A percentile compares a stretch with the other conserved stretches of the same genome.
These are phyloP conservation scores for Solanum hybrid DNA, from an alignment of 305 asterid species.

Conservation along the genomic window DNA sequence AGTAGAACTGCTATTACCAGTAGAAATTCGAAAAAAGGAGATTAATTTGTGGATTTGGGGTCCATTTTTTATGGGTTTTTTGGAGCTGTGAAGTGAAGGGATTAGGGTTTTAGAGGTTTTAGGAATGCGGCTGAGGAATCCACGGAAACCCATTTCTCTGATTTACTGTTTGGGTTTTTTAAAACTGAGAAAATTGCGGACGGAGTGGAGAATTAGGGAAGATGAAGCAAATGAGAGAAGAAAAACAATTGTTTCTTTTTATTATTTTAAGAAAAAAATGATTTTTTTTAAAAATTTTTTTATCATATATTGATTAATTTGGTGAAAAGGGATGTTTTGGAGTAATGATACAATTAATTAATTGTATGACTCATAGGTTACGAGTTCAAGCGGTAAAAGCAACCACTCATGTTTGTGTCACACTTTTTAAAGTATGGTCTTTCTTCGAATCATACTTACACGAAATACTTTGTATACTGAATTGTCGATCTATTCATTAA, in stretches of 20 bases:
- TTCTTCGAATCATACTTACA: neutral
- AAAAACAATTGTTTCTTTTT: neutral
- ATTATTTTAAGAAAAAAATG: neutral
- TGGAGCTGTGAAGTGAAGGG: neutral
- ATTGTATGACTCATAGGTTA: too few species aligned
- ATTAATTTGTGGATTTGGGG: neutral
- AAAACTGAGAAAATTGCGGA: neutral
- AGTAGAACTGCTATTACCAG: neutral
- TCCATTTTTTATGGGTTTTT: neutral
- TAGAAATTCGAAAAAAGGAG: neutral
- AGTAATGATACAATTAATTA: neutral
- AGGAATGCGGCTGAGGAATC: neutral
- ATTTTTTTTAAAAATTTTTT: too few species aligned
- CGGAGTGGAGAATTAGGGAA: neutral
- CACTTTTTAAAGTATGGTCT: neutral
- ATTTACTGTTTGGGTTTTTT: neutral
- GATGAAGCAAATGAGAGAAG: neutral
- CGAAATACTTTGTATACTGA: neutral
- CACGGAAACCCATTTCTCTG: neutral
- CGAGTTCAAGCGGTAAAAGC: neutral
- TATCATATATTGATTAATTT: neutral
- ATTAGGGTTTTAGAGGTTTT: slow-evolving; percentile 10
- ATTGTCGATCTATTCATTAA: neutral
- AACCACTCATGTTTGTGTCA: neutral
- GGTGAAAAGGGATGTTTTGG: neutral